Evolutionary conservation across 495 filamentous ascomycete species (phyloP).

Genomic region (Lophiostoma macrostomum): DNA sequence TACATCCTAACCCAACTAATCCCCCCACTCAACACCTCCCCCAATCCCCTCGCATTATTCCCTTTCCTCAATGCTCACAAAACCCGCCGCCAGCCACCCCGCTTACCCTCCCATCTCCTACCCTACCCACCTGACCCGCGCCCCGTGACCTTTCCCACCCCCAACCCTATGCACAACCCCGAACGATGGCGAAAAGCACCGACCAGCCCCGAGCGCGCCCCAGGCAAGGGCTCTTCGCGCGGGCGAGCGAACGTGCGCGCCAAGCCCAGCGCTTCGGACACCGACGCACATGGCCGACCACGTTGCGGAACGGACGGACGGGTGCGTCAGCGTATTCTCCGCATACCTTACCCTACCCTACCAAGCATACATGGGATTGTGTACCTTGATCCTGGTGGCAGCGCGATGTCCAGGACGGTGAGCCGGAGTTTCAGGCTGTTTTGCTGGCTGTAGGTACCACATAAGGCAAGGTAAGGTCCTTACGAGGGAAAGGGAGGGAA

Average conservation of each 20-base stretch:
- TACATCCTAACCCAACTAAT: not conserved
- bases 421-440: no score
- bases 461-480: no score
- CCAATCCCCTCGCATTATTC: not conserved
- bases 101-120: not conserved
- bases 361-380: no score
- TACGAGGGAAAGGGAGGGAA: no score
- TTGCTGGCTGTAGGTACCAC: no score
- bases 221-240: not conserved
- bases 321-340: constrained; percentile 1
- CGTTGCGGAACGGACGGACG: no score
- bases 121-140: not conserved
- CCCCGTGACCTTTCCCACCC: not conserved
- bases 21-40: not conserved
- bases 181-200: no score
- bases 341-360: no score
- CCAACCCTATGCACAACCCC: no score
- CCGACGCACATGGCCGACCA: constrained; percentile 7
- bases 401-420: no score
- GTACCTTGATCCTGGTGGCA: no score
- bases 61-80: not conserved
- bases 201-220: not conserved
- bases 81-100: not conserved
- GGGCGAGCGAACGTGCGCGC: not conserved
- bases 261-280: not conserved